Evolutionary conservation across 345 rosid genomes (phyloP).

Genomic region (Xanthoceras sorbifolium): DNA sequence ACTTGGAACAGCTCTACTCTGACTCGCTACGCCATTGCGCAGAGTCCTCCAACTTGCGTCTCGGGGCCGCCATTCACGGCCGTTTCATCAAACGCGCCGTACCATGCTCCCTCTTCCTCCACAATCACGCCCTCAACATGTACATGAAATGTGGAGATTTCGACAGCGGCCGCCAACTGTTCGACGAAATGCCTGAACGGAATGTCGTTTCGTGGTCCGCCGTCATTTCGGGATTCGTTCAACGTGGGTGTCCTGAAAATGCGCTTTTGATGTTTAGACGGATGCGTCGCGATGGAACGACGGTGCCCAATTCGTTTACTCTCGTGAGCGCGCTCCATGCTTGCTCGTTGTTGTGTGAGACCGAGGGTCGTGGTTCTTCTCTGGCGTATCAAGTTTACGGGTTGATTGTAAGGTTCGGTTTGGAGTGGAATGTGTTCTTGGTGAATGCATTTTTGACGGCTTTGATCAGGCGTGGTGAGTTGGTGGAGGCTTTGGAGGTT

Average conservation of each 20-base stretch:
- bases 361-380: neutral
- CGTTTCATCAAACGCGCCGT: constrained; percentile 30
- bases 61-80: constrained; percentile 46
- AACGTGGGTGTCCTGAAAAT: constrained; percentile 28
- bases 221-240: constrained; percentile 45
- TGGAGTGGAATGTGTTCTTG: constrained; percentile 42
- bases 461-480: constrained; percentile 46
- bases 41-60: constrained; percentile 26
- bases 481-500: constrained; percentile 43
- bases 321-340: constrained; percentile 52
- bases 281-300: constrained; percentile 39
- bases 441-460: constrained; percentile 50
- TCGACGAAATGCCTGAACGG: constrained; percentile 52
- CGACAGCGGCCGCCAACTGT: constrained; percentile 32
- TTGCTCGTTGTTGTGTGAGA: constrained; percentile 41
- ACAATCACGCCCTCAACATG: constrained; percentile 45
- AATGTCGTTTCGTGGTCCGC: constrained; percentile 58
- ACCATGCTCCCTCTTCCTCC: constrained; percentile 36
- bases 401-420: constrained; percentile 38
- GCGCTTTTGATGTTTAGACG: constrained; percentile 39
- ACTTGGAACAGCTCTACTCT: constrained; percentile 20
- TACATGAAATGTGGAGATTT: constrained; percentile 40
- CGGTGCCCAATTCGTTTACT: constrained; percentile 48
- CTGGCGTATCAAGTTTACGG: constrained; percentile 38
- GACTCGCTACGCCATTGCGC: constrained; percentile 34